Evolutionary conservation across 805 yeast species (phyloP).

Genomic region (Kurtzmaniella fragi): DNA sequence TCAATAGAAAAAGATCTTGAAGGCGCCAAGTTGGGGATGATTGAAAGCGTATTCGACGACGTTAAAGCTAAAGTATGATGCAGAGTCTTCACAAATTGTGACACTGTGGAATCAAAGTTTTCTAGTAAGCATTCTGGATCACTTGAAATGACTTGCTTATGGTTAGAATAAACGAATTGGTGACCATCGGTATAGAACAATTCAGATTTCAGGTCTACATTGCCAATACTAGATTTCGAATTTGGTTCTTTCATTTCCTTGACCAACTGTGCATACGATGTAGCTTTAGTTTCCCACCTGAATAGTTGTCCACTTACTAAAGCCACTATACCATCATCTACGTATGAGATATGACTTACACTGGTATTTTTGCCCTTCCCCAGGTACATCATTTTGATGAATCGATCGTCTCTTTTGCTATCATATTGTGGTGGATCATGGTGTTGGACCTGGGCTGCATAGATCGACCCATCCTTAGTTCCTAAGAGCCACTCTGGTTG

Average conservation of each 20-base stretch:
- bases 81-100: too few species aligned
- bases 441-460: constrained; percentile 20
- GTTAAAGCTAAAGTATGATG: too few species aligned
- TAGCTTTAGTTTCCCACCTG: neutral
- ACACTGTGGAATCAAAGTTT: too few species aligned
- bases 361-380: too few species aligned
- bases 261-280: neutral
- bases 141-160: too few species aligned
- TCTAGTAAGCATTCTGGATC: too few species aligned
- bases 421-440: constrained; percentile 21
- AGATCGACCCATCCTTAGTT: constrained; percentile 25
- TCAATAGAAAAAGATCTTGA: constrained; percentile 1
- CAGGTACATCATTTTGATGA: constrained; percentile 20
- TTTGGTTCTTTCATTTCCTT: constrained; percentile 1
- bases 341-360: too few species aligned
- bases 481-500: constrained; percentile 22
- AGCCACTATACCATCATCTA: neutral
- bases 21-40: too few species aligned
- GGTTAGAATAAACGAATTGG: too few species aligned
- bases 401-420: constrained; percentile 33
- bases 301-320: neutral
- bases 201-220: too few species aligned
- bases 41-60: constrained; percentile 3
- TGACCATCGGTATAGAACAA: too few species aligned
- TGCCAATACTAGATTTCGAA: too few species aligned